Evolutionary conservation across 495 filamentous ascomycete genomes (phyloP), one percentile per base, ranked within the genome.

Genomic region (Tetracladium setigerum): DNA sequence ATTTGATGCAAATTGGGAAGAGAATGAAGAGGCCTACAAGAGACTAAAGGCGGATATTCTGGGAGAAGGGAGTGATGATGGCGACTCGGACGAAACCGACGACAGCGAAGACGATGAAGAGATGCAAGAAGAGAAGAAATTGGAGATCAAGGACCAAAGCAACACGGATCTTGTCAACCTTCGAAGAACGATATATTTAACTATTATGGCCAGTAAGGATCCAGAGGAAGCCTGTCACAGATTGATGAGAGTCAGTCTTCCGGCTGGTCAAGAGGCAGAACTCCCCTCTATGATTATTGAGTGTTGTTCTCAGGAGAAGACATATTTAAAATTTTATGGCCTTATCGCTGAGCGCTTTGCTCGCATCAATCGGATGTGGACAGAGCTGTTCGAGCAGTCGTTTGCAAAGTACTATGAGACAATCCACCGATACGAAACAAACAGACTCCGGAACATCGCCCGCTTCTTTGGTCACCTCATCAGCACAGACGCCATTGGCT

Each of bases 111-210:
- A 84, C n/a, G 88, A 90, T 46, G 83, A 83, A 15, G 87, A 86
- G 37, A 69, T 83, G 27, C 79, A 90, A 57, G 71, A 78, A 48
- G 63, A 76, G 36, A 79, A 78, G 56, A 76, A 69, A 10, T 70
- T 96, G 58, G 92, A 99, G 64, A 95, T 99, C 72, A 94, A 96
- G 66, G 92, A 99, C 66, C 89, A 95, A 64, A 95, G 81, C 54
- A 97, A 97, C 58, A 87, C 90, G 0, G 88, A 97, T 61, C 77
- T 99, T 12, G 86, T 96, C 54, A 95, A 95, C 57, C 74, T 99
- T 18, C 81, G 92, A 49, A 79, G 88, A 56, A 95, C 87, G 0
- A 97, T 99, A 50, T 99, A 99, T 60, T 71, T 99, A 46, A 97
- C 89, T 9, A 95, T 98, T 63, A 95, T 95, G 86, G 91, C 85